Conservation (phyloP, 179 eudicot genomes). For the Beta lomatogona region DNA sequence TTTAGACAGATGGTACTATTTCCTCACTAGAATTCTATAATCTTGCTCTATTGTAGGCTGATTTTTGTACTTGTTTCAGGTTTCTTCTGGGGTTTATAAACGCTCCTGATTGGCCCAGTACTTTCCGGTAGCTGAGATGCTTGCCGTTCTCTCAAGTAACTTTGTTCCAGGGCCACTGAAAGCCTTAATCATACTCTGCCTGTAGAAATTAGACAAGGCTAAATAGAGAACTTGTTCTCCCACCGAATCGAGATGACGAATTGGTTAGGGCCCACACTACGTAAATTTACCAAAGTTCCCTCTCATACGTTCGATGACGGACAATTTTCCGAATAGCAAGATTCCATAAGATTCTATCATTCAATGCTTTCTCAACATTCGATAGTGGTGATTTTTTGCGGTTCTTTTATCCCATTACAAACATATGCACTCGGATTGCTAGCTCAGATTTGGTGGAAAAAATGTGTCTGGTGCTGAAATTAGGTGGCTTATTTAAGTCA, state of each 20-base stretch:
- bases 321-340: not conserved
- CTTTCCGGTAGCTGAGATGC: not conserved
- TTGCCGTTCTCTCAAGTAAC: not conserved
- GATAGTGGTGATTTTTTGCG: not conserved
- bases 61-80: constrained; percentile 1
- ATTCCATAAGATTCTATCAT: not conserved
- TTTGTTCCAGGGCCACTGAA: too few relatives aligned
- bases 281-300: too few relatives aligned
- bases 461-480: not conserved
- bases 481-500: not conserved
- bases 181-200: too few relatives aligned
- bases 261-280: too few relatives aligned
- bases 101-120: not conserved
- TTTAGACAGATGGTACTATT: not conserved
- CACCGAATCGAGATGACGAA: too few relatives aligned
- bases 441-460: too few relatives aligned
- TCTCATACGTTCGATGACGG: too few relatives aligned
- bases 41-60: not conserved
- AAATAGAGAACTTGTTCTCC: too few relatives aligned
- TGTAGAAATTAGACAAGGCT: too few relatives aligned
- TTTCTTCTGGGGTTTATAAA: not conserved
- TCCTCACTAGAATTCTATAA: not conserved
- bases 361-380: not conserved
- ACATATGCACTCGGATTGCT: too few relatives aligned
- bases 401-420: too few relatives aligned